Percentiles rank a stretch among this genome's conserved stretches.
Conservation (phyloP, 257 asterid species). For the Ilex aquifolium region DNA sequence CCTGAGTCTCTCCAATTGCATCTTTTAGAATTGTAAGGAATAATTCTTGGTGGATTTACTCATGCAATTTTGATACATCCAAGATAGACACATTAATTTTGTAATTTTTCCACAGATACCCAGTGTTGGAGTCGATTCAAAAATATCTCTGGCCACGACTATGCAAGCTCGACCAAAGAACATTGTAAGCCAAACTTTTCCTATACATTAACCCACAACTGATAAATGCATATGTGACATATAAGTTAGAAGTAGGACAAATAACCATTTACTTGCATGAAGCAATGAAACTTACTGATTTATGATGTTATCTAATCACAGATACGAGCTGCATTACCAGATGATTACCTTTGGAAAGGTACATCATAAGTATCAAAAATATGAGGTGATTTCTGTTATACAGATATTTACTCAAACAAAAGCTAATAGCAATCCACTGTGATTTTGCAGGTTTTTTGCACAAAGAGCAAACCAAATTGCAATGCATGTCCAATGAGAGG, state of each 20-base stretch:
- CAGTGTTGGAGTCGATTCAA: slow-evolving; percentile 48
- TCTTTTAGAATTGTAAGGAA: slow-evolving; percentile 83
- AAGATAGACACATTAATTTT: slow-evolving; percentile 9
- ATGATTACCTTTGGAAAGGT: slow-evolving; percentile 61
- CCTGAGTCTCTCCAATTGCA: slow-evolving; percentile 98
- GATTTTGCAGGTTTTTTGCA: slow-evolving; percentile 22
- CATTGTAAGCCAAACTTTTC: slow-evolving; percentile 26
- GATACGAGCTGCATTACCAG: slow-evolving; percentile 52
- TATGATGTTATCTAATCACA: slow-evolving; percentile 17
- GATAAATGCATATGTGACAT: neutral
- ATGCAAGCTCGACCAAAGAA: slow-evolving; percentile 54
- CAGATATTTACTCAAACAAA: neutral
- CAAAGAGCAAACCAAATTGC: slow-evolving; percentile 56
- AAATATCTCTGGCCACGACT: slow-evolving; percentile 54
- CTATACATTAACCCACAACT: neutral
- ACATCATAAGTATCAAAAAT: slow-evolving; percentile 7
- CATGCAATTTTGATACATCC: neutral
- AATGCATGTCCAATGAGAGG: slow-evolving; percentile 58
- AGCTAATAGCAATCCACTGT: slow-evolving; percentile 2
- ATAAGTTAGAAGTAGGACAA: neutral
- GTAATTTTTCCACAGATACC: slow-evolving; percentile 31
- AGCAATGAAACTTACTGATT: neutral
- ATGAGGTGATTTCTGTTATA: slow-evolving; percentile 1
- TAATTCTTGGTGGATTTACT: slow-evolving; percentile 3
- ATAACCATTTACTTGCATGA: neutral